These are phyloP conservation scores for Luvunga scandens DNA, from an alignment of 345 rosid genomes.

Conservation along the genomic window DNA sequence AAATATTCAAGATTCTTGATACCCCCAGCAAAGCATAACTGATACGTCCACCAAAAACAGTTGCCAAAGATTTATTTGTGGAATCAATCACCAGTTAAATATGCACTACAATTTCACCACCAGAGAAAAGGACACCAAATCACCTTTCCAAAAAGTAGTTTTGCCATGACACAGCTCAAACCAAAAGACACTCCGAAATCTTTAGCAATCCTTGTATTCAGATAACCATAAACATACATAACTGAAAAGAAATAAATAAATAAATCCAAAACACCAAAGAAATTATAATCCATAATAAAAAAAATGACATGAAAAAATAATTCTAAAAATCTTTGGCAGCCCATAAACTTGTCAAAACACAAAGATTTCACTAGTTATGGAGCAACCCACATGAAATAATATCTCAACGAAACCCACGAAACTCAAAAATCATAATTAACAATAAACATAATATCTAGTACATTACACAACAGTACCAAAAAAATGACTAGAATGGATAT, in stretches of 20 bases:
- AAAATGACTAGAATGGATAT: not conserved
- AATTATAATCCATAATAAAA: not conserved
- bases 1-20: conserved; percentile 17
- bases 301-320: conserved; percentile 1
- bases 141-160: conserved; percentile 8
- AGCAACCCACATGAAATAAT: conserved; percentile 13
- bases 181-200: not conserved
- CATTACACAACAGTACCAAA: not conserved
- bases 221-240: not conserved
- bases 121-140: conserved; percentile 13
- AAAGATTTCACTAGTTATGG: not conserved
- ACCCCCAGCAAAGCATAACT: conserved; percentile 19
- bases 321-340: not conserved
- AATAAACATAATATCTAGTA: not conserved
- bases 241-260: not conserved
- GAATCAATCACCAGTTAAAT: conserved; percentile 17
- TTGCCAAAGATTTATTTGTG: conserved; percentile 16
- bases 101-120: conserved; percentile 3
- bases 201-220: not conserved
- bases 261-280: not conserved
- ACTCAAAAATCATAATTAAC: not conserved
- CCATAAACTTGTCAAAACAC: not conserved
- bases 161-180: conserved; percentile 12
- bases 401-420: not conserved
- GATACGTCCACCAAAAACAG: conserved; percentile 25